Evolutionary conservation across 257 asterid species (phyloP).

Genomic region (Gynochthodes officinalis): DNA sequence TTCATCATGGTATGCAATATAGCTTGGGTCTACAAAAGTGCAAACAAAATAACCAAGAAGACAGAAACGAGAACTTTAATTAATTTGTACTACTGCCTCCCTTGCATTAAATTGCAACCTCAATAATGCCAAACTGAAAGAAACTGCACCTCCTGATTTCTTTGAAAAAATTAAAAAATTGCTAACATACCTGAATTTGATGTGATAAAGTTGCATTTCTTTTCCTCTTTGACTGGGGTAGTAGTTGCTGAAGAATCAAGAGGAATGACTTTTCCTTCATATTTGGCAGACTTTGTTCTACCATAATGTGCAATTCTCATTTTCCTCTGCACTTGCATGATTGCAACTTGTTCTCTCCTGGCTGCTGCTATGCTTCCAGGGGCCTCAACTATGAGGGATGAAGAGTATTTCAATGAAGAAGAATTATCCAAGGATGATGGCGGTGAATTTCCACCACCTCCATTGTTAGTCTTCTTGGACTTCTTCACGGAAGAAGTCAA

Average conservation of each 20-base stretch:
- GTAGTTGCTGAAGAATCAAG: constrained; percentile 20
- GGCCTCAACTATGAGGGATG: constrained; percentile 39
- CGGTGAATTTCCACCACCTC: constrained; percentile 5
- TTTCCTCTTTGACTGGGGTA: constrained; percentile 26
- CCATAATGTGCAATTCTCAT: constrained; percentile 78
- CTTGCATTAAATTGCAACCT: constrained; percentile 9
- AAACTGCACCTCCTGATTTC: not conserved
- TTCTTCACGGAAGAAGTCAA: constrained; percentile 22
- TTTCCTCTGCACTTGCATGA: constrained; percentile 63
- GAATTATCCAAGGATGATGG: constrained; percentile 9
- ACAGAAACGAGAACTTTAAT: constrained; percentile 8
- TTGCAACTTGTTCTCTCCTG: constrained; percentile 66
- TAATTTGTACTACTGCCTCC: not conserved
- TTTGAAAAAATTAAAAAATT: not conserved
- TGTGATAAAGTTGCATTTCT: constrained; percentile 74
- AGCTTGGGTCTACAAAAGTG: constrained; percentile 54
- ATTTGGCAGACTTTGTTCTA: constrained; percentile 46
- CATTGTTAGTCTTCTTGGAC: constrained; percentile 25
- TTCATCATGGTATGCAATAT: constrained; percentile 71
- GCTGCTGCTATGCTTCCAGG: constrained; percentile 86
- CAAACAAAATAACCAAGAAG: not conserved
- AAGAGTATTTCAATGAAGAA: constrained; percentile 32
- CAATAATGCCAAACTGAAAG: not conserved
- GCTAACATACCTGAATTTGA: constrained; percentile 58
- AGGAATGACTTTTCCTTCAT: constrained; percentile 27